phyloP scores from a whole-genome alignment of 176 grass and related monocot genomes.

The Saccharum officinarum region DNA sequence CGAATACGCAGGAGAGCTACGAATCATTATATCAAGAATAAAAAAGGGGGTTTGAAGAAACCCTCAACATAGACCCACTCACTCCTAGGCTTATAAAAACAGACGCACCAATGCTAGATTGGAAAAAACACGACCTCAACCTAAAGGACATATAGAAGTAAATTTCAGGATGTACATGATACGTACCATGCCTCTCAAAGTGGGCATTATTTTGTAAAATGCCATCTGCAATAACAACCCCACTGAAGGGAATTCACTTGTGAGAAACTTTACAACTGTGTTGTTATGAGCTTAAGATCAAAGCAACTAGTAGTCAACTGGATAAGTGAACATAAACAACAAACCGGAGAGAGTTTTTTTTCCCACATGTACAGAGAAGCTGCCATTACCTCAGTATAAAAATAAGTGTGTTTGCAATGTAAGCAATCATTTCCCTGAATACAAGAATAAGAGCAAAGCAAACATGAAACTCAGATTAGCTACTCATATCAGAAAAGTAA shows the following conservation, averaged over 20 bases:
- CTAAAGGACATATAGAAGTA: slow-evolving; percentile 11
- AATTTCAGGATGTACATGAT: slow-evolving; percentile 16
- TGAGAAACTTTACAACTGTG: slow-evolving; percentile 23
- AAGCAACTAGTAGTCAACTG: slow-evolving; percentile 11
- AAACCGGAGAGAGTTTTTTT: neutral
- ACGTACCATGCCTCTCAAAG: slow-evolving; percentile 91
- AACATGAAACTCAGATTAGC: slow-evolving; percentile 10
- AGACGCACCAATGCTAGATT: neutral
- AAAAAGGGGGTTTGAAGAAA: neutral
- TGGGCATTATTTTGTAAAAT: slow-evolving; percentile 75
- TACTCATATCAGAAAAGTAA: slow-evolving; percentile 7
- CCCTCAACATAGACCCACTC: neutral
- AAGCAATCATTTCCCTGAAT: slow-evolving; percentile 98
- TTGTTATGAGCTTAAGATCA: neutral
- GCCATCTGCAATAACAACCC: slow-evolving; percentile 97
- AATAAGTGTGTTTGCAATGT: slow-evolving; percentile 96
- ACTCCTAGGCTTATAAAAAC: neutral
- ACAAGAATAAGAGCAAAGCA: slow-evolving; percentile 35
- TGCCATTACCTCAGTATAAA: slow-evolving; percentile 90
- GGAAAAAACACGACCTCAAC: neutral
- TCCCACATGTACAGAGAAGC: neutral
- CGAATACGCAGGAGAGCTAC: neutral
- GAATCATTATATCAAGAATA: neutral
- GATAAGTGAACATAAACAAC: slow-evolving; percentile 15
- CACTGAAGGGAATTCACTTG: slow-evolving; percentile 57